Base-by-base conservation (phyloP, 2,329 filamentous ascomycete species). In the Fusarium miscanthi region DNA sequence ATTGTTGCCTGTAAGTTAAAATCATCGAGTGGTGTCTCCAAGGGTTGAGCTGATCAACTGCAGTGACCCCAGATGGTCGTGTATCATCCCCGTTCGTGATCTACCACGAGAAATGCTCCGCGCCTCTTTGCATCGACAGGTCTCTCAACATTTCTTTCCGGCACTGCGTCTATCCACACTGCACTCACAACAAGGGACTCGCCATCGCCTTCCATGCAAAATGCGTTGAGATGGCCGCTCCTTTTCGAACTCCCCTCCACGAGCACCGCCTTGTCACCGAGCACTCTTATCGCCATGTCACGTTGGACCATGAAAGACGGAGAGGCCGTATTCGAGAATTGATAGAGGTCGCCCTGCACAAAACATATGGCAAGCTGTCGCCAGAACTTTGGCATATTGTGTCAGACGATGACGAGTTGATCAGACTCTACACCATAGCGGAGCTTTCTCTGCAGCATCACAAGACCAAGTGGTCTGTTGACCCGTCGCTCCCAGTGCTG, bases 351-450 rank as follows among this genome's bases (percentile, higher is more conserved):
- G 13, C 54, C 0, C 54, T 72, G 7, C 13, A 4, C 3, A 33
- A 8, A 14, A 16, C 14, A 27, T 37, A 49, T 14, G 54, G 59
- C 3, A 66, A 49, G 6, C n/a, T 71, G 4, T 52, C 66, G 8
- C 27, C 38, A 13, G 70, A 71, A 31, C 38, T 73, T 4, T 71
- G 66, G 62, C 42, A 11, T 4, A 54, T 61, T 0, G 30, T 73
- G 8, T 49, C 70, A 1, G 27, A 53, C 1, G 31, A 73, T 4
- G 43, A 69, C 13, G 43, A 52, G 3, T 17, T 71, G 12, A 51
- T 64, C 6, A 46, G 25, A 13, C 41, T 63, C 40, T 64, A 67
- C 8, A 38, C 46, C 14, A 42, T 67, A 11, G 42, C 48, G 5
- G 48, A 69, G 8, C 53, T 61, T 3, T 43, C 51, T 30, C 5